Conservation (phyloP, 148 eudicot genomes). For the Amaranthus palmeri region DNA sequence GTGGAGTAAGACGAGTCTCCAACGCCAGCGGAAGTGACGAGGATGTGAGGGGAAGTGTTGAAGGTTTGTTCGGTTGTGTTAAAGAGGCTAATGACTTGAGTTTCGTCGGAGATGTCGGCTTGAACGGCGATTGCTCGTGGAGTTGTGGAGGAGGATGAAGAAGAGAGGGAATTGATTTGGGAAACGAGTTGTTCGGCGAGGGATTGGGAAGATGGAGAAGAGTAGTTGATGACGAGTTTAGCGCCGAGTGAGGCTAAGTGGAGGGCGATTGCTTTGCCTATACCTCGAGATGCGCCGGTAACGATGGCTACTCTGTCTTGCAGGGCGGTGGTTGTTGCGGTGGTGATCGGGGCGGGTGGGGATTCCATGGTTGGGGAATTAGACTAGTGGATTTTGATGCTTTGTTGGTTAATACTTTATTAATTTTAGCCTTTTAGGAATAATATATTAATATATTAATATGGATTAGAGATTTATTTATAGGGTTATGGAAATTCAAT, state of each 20-base stretch:
- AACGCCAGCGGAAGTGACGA: conserved; percentile 38
- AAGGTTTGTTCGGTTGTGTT: conserved; percentile 29
- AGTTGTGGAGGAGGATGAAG: background rate
- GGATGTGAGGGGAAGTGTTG: conserved; percentile 25
- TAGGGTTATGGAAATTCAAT: no score
- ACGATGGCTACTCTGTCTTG: conserved; percentile 38
- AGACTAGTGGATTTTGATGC: no score
- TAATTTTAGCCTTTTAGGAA: no score
- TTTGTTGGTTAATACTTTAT: no score
- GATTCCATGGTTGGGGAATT: conserved; percentile 10
- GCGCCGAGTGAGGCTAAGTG: conserved; percentile 53
- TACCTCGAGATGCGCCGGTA: conserved; percentile 53
- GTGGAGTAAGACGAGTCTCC: conserved; percentile 22
- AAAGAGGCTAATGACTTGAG: conserved; percentile 28
- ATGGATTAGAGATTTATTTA: no score
- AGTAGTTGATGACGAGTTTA: conserved; percentile 42
- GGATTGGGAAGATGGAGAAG: conserved; percentile 32
- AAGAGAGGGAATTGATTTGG: conserved; percentile 21
- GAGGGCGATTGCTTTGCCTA: conserved; percentile 37
- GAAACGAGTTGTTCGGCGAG: conserved; percentile 26
- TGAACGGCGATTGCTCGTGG: conserved; percentile 29
- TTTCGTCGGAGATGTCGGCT: conserved; percentile 38
- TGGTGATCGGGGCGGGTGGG: background rate
- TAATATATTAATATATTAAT: no score
- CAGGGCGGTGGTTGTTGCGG: conserved; percentile 23